Base-by-base conservation (phyloP, 495 filamentous ascomycete species). In the Neurospora sp. region DNA sequence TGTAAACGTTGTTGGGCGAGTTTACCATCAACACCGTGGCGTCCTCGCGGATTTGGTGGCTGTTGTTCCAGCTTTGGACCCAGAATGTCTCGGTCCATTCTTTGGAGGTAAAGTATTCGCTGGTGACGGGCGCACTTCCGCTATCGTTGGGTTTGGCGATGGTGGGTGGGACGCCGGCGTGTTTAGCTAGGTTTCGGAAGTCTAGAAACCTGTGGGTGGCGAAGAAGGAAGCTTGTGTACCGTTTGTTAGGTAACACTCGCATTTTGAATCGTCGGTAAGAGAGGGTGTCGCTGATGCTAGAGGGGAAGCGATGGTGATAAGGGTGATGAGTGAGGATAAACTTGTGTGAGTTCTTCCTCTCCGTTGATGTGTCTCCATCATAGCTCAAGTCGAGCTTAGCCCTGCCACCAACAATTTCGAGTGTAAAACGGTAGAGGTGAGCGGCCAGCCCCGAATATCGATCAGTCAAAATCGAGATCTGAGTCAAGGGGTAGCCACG, bases 151-250 rank as follows among this genome's bases (percentile, higher is more conserved):
- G 36, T 39, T 79, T 77, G 0, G 74, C 71, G 72, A 85, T 81
- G 69, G 83, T 74, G 5, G 74, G 38, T 10, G 85, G 86, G 17
- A 81, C 81, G 15, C 76, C 75, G 37, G 78, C 78, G 69, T 82
- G 78, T n/a, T 82, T 77, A 19, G 79, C 73, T 39, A 85, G 81
- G 40, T 84, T 83, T 45, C 91, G 88, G 78, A 90, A 93, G 82
- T 93, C 91, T 82, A 86, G 90, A 79, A 92, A 89, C 42, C 85
- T 85, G 82, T 92, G 89, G 76, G 88, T 83, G 28, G 84, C 84
- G 79, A 91, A 92, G 82, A 88, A 91, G 10, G 84, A 82, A 19
- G 79, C 59, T 42, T 82, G 81, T 40, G 80, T 81, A 28, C 81
- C 85, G 71, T 87, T 86, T 70, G 83, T 85, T 39, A 83, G 72